Percentiles rank a stretch among this genome's conserved stretches.
These are phyloP conservation scores for Bolboschoenus planiculmis DNA, from an alignment of 176 grass and related monocot species.

Conservation along the genomic window DNA sequence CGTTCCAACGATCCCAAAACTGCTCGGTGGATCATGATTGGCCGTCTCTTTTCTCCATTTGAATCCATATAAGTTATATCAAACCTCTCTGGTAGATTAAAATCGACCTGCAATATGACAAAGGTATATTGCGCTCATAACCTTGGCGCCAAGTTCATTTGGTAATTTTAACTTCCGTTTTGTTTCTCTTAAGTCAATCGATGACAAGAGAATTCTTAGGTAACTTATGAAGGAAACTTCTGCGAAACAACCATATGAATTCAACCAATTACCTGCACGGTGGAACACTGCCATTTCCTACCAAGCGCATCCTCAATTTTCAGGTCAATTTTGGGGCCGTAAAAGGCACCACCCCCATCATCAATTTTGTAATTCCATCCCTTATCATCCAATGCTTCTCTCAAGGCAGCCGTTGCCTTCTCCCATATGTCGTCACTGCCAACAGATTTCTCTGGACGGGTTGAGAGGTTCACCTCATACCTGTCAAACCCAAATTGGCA, in stretches of 20 bases:
- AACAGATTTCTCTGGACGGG: conserved; percentile 82
- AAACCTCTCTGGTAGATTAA: conserved; percentile 84
- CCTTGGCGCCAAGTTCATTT: neutral
- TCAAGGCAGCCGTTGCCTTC: conserved; percentile 79
- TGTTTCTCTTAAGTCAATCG: neutral
- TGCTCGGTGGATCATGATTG: conserved; percentile 98
- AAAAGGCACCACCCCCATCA: conserved; percentile 93
- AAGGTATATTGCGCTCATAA: neutral
- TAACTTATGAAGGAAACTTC: neutral
- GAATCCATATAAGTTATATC: conserved; percentile 88
- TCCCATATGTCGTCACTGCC: conserved; percentile 86
- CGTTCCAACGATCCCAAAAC: conserved; percentile 81
- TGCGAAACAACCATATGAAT: neutral
- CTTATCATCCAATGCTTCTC: conserved; percentile 75
- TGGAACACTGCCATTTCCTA: conserved; percentile 98
- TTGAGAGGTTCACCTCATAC: conserved; percentile 90
- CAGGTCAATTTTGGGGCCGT: conserved; percentile 96
- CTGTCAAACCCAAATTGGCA: conserved; percentile 75
- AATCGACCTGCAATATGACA: conserved; percentile 58
- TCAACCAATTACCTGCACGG: conserved; percentile 59
- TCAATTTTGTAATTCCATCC: conserved; percentile 91
- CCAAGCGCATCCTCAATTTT: conserved; percentile 97
- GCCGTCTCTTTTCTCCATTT: conserved; percentile 61
- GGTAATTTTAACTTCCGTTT: neutral
- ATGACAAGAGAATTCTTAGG: neutral